Base-by-base conservation (phyloP, 2,329 filamentous ascomycete genomes). In the Penicillium carneum region DNA sequence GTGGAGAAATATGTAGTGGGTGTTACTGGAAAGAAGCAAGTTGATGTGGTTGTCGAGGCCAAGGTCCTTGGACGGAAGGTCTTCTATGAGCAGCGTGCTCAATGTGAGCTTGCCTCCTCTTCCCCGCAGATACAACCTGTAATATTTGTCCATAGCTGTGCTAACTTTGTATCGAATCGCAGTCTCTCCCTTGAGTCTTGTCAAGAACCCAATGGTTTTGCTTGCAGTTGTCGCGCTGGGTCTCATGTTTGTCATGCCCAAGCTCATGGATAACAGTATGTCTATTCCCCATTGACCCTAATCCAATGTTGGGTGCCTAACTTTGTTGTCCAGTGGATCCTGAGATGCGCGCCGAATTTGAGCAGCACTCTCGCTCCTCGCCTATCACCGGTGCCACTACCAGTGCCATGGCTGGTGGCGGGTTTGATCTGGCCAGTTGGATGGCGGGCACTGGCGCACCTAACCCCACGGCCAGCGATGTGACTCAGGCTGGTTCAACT, bases 201-300 rank as follows among this genome's bases (percentile, higher is more conserved):
- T 97, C 71, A 95, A 95, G 83, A 97, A 92, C 75, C 95, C 95
- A 3, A 98, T 98, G 93, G 97, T 98, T 66, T 84, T 99, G 63
- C 90, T 99, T 82, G 93, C 90, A 4, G 79, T 96, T 36, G 88
- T 95, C 41, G 92, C 89, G 63, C 87, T 97, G 82, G 88, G 82
- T 5, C 82, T 97, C 67, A 93, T 97, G 65, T 85, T 98, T 71
- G 93, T 93, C 68, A 92, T 98, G 90, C 95, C 95, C 14, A 95
- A 97, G 78, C 79, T 99, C 58, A 88, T 98, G 82, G 93, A 98
- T 53, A 97, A 95, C 76, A 97, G 93, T 97, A 87, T 65, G 92
- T 86, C 31, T 46, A n/a, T 26, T 31, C 42, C 34, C 4, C 4
- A 36, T 31, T 55, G 47, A 10, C 9, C 41, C 45, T 7, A 39